phyloP scores from a whole-genome alignment of 192 early-diverging fungal species.

The Lobosporangium transversale region DNA sequence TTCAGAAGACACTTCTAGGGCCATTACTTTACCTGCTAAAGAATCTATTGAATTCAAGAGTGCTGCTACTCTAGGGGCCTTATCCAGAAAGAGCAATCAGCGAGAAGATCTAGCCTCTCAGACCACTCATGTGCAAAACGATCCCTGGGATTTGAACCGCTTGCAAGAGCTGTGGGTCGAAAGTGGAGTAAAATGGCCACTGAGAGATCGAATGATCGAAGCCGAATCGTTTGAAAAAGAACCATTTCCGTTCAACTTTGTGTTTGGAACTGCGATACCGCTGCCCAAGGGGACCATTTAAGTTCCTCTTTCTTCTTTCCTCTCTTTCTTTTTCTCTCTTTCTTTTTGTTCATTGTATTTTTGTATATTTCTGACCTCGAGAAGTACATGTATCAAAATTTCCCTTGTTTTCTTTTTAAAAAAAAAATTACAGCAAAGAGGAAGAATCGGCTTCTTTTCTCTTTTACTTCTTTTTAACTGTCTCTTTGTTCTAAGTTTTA shows the following conservation, averaged over 20 bases:
- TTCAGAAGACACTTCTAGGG: no score
- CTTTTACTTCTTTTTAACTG: not conserved
- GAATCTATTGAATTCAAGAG: no score
- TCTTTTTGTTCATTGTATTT: not conserved
- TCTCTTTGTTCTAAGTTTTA: not conserved
- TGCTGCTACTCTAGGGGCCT: no score
- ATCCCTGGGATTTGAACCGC: not conserved
- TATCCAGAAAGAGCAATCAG: no score
- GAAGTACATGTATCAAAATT: no score
- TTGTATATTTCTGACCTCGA: no score
- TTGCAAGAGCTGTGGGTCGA: not conserved
- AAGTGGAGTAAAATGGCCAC: not conserved
- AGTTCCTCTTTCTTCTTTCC: not conserved
- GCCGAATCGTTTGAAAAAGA: not conserved
- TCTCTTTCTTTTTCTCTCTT: not conserved
- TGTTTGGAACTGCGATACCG: slow-evolving; percentile 14
- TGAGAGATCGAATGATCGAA: not conserved
- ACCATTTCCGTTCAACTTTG: not conserved
- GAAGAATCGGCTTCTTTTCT: no score
- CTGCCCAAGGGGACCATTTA: not conserved
- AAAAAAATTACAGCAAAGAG: not conserved
- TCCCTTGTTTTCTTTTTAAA: not conserved
- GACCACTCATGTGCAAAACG: not conserved
- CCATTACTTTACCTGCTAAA: no score
- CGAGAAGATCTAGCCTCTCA: no score